Percentiles rank a stretch among this genome's conserved stretches.
phyloP scores from a whole-genome alignment of 1,139 yeast species.

The Saccharomyces hybrid region DNA sequence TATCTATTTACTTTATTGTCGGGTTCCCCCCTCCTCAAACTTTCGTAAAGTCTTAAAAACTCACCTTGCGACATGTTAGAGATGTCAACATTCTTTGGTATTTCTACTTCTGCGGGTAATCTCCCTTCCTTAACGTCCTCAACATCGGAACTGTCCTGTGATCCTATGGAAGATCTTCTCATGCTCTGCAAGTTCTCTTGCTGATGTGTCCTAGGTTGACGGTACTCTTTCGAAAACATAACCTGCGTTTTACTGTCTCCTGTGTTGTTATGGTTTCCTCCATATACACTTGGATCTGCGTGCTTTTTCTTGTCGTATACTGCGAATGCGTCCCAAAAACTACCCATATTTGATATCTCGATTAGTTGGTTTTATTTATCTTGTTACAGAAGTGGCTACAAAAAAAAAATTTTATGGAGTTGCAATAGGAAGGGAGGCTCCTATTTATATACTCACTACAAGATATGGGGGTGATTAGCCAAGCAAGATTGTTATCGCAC shows the following conservation, averaged over 20 bases:
- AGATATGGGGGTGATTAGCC: neutral
- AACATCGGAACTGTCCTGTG: neutral
- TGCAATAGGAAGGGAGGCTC: neutral
- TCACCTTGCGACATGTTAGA: constrained; percentile 26
- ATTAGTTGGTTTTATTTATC: neutral
- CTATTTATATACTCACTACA: neutral
- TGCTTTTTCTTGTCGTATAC: constrained; percentile 30
- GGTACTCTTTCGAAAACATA: constrained; percentile 22
- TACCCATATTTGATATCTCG: constrained; percentile 13
- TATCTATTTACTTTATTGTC: constrained; percentile 29
- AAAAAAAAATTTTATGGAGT: neutral
- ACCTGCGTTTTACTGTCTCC: constrained; percentile 20
- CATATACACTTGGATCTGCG: constrained; percentile 20
- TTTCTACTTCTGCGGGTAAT: constrained; percentile 12
- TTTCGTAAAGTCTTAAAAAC: constrained; percentile 22
- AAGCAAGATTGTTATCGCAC: neutral
- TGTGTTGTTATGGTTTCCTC: constrained; percentile 22
- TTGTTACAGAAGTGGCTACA: neutral
- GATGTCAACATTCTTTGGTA: constrained; percentile 16
- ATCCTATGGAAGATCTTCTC: constrained; percentile 4
- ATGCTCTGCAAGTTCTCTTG: constrained; percentile 4
- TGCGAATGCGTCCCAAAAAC: constrained; percentile 28
- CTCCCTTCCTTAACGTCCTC: constrained; percentile 6
- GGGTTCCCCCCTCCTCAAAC: constrained; percentile 29
- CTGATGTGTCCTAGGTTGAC: constrained; percentile 13